Evolutionary conservation across 2,329 filamentous ascomycete genomes (phyloP), one percentile per base, ranked within the genome.

Genomic region (Fusarium sp.): DNA sequence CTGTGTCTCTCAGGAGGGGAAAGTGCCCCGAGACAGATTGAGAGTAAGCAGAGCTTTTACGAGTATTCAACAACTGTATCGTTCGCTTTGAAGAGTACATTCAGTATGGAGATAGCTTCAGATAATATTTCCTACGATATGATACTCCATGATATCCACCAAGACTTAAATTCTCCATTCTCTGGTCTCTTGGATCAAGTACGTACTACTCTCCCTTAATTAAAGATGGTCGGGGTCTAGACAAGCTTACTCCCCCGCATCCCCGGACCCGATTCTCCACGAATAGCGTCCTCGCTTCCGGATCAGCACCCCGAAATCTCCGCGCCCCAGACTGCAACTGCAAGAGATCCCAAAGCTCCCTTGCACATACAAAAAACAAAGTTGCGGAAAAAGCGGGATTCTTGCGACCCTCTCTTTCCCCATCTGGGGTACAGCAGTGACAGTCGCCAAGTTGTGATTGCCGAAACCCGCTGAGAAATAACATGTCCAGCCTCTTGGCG

Each of bases 201-300:
- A 48, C 21, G 13, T 31, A 43, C 23, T 18, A 7, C 6, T 13
- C 39, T 25, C n/a, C 30, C 13, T 10, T 30, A 23, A 26, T 23
- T 30, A 25, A 25, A 43, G 12, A 25, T 51, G 23, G 30, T 50
- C 19, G 43, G 34, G 55, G 19, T 59, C 14, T 25, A 51, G 25
- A 44, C 43, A 48, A 63, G 66, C 53, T 67, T 57, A 53, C 52
- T 69, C 55, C 69, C 69, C 69, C 67, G 65, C 69, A 71, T 60
- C 62, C 26, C 50, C 25, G 16, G 19, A 26, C 31, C 48, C 43
- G 56, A 60, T 70, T 58, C 58, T 70, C 69, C 69, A 70, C 69
- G 65, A 71, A 71, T 63, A 50, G 43, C 10, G 19, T n/a, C 45
- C 25, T 49, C 41, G 21, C 21, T 43, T 48, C 43, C 69, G 69